phyloP scores from a whole-genome alignment of 2,329 filamentous ascomycete species.

The Plectosphaerella cucumerina region DNA sequence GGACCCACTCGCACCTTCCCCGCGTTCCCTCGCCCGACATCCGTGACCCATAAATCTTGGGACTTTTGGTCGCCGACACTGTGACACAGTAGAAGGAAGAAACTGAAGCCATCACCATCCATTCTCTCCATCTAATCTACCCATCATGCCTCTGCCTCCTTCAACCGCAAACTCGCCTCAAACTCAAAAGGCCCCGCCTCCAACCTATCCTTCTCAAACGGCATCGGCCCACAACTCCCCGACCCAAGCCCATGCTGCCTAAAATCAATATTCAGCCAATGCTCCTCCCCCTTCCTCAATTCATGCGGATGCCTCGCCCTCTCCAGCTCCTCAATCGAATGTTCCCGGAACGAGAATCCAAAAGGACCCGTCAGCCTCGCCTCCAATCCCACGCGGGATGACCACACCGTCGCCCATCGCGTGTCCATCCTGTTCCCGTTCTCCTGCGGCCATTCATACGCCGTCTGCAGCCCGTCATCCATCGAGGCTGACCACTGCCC shows the following conservation, averaged over 20 bases:
- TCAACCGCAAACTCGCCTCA: conserved; percentile 10
- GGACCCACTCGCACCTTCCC: too few species aligned
- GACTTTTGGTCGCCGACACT: too few species aligned
- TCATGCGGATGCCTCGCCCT: conserved; percentile 6
- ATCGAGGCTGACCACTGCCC: conserved; percentile 30
- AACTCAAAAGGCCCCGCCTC: conserved; percentile 20
- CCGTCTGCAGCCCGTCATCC: conserved; percentile 34
- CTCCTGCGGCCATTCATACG: conserved; percentile 51
- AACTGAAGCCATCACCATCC: too few species aligned
- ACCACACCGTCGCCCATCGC: conserved; percentile 28
- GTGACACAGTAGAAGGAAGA: too few species aligned
- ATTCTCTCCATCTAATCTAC: too few species aligned
- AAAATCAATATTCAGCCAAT: conserved; percentile 6
- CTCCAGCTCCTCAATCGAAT: background rate
- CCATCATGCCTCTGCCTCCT: background rate
- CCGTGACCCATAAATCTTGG: too few species aligned
- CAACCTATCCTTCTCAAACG: conserved; percentile 16
- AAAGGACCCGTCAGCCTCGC: background rate
- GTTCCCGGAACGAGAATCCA: background rate
- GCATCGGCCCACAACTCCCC: conserved; percentile 19
- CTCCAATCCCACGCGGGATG: background rate
- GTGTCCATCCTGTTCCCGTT: conserved; percentile 46
- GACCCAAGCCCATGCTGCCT: conserved; percentile 9
- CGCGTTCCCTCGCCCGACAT: too few species aligned
- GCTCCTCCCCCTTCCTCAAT: conserved; percentile 5